phyloP scores from a whole-genome alignment of 805 yeast genomes.

The Maudiozyma serrabonitensis region DNA sequence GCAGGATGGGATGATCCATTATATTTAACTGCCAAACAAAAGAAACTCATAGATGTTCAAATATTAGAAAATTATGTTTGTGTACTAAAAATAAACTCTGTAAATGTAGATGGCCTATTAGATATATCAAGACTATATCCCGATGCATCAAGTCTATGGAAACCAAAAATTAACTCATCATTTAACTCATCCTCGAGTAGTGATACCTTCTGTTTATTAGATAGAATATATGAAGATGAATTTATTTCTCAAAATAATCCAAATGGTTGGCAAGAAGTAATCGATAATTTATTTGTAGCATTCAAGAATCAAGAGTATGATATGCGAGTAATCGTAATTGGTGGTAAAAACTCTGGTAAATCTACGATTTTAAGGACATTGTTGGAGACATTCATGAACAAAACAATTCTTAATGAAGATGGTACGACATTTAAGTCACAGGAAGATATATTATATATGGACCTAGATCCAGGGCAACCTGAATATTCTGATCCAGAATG shows the following conservation, averaged over 20 bases:
- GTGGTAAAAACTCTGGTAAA: slow-evolving; percentile 72
- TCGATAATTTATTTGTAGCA: slow-evolving; percentile 16
- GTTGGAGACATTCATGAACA: slow-evolving; percentile 36
- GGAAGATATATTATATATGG: slow-evolving; percentile 42
- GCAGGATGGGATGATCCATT: slow-evolving; percentile 27
- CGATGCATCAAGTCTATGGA: slow-evolving; percentile 19
- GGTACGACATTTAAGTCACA: slow-evolving; percentile 7
- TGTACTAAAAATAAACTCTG: slow-evolving; percentile 14
- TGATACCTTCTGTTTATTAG: slow-evolving; percentile 10
- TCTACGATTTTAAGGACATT: slow-evolving; percentile 56
- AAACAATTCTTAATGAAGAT: slow-evolving; percentile 6
- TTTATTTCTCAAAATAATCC: slow-evolving; percentile 14
- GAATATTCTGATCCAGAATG: slow-evolving; percentile 68
- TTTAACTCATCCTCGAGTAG: neutral
- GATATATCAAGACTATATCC: slow-evolving; percentile 11
- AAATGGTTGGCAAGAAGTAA: slow-evolving; percentile 13
- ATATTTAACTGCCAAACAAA: slow-evolving; percentile 6
- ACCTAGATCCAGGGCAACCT: slow-evolving; percentile 85
- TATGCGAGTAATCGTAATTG: slow-evolving; percentile 30
- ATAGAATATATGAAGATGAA: slow-evolving; percentile 3
- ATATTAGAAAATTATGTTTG: slow-evolving; percentile 16
- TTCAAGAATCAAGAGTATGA: slow-evolving; percentile 18
- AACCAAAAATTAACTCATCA: slow-evolving; percentile 4
- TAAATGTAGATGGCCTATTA: slow-evolving; percentile 8
- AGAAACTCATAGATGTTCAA: slow-evolving; percentile 2